These are phyloP conservation scores for Linum usitatissimum DNA, from an alignment of 345 rosid genomes.

Conservation along the genomic window DNA sequence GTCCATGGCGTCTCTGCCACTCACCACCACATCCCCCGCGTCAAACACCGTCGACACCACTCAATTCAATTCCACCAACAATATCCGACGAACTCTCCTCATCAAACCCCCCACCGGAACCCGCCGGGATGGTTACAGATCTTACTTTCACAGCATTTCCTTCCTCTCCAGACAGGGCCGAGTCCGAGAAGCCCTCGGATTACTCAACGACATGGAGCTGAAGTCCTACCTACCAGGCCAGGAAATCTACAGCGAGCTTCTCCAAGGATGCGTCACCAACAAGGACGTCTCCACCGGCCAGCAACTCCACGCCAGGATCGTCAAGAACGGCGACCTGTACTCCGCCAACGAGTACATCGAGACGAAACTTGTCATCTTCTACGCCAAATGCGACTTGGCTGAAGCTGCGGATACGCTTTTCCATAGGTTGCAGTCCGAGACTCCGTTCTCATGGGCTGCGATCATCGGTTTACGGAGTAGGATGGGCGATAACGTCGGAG, in stretches of 20 bases:
- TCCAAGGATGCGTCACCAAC: constrained; percentile 60
- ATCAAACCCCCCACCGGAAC: neutral
- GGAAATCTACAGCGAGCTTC: constrained; percentile 53
- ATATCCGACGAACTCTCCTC: constrained; percentile 3
- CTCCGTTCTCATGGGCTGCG: constrained; percentile 83
- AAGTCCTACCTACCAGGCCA: constrained; percentile 33
- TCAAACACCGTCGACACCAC: constrained; percentile 6
- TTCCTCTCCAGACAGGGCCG: constrained; percentile 49
- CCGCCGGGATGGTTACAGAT: constrained; percentile 8
- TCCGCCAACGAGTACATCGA: constrained; percentile 49
- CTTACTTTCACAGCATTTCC: constrained; percentile 38
- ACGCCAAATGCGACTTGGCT: constrained; percentile 46
- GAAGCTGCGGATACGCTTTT: constrained; percentile 38
- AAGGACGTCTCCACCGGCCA: constrained; percentile 43
- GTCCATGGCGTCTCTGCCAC: constrained; percentile 30
- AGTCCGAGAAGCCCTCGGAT: constrained; percentile 40
- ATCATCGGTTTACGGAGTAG: constrained; percentile 57
- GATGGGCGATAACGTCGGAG: constrained; percentile 37
- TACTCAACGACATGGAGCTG: constrained; percentile 45
- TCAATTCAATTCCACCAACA: neutral
- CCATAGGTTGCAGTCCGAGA: constrained; percentile 31
- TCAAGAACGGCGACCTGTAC: constrained; percentile 47
- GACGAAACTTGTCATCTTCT: constrained; percentile 57
- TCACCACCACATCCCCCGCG: neutral
- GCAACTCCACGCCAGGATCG: constrained; percentile 67